Conservation (phyloP, 179 eudicot species). For the Kewa caespitosa region DNA sequence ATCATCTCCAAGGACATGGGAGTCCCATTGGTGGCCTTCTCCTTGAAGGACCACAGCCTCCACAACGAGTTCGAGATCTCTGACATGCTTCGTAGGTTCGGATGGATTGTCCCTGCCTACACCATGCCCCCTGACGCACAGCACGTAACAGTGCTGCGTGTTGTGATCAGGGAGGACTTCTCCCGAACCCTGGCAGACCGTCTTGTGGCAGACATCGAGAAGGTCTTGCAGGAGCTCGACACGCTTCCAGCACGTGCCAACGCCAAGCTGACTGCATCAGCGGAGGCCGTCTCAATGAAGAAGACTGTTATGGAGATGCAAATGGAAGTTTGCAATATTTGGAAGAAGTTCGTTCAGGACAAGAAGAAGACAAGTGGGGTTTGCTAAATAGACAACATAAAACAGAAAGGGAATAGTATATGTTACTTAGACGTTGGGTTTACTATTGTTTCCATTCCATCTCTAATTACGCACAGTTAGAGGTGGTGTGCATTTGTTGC, state of each 20-base stretch:
- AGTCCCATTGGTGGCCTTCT: conserved; percentile 41
- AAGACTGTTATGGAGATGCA: conserved; percentile 34
- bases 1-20: conserved; percentile 35
- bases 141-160: conserved; percentile 36
- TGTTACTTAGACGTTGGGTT: neutral
- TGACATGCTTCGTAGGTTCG: conserved; percentile 37
- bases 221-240: conserved; percentile 34
- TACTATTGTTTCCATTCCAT: neutral
- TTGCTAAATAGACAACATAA: conserved; percentile 20
- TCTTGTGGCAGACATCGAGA: conserved; percentile 26
- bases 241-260: conserved; percentile 32
- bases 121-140: conserved; percentile 42
- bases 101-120: conserved; percentile 44
- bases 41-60: conserved; percentile 33
- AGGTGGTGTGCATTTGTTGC: neutral
- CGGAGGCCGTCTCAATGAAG: conserved; percentile 2
- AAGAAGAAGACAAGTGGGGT: conserved; percentile 38
- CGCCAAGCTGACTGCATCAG: conserved; percentile 26
- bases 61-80: conserved; percentile 43
- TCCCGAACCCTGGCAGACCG: conserved; percentile 40
- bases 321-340: conserved; percentile 33
- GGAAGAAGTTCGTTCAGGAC: conserved; percentile 40
- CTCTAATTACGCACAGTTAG: too few species aligned
- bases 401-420: neutral
- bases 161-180: conserved; percentile 42